Conservation (phyloP, 2,329 filamentous ascomycete genomes). For the Ophiostoma tasmaniense region DNA sequence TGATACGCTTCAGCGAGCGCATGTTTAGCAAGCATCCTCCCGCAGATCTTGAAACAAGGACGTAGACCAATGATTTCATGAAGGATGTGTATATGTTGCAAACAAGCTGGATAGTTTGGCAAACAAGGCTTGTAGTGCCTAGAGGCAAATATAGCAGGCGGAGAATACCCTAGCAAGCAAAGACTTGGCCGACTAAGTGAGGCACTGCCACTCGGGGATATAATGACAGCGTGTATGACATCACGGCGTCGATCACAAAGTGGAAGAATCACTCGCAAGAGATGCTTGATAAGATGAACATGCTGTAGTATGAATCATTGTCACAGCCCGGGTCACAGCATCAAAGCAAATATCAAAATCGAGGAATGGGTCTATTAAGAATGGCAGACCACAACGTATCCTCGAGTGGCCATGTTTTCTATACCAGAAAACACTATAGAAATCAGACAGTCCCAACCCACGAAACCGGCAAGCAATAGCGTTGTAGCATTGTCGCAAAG, state of each 20-base stretch:
- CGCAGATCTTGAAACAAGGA: not conserved
- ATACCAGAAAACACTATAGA: not conserved
- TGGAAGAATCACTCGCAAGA: not conserved
- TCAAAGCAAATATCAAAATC: too few relatives aligned
- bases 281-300: not conserved
- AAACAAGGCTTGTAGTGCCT: not conserved
- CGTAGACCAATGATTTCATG: not conserved
- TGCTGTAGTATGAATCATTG: not conserved
- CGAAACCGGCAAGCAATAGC: conserved; percentile 22
- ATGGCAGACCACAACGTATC: too few relatives aligned
- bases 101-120: too few relatives aligned
- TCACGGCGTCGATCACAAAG: not conserved
- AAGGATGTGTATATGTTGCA: too few relatives aligned
- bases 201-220: not conserved
- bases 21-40: not conserved
- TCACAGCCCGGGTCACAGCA: too few relatives aligned
- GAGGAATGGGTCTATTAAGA: too few relatives aligned
- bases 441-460: conserved; percentile 16
- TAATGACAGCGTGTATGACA: not conserved
- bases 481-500: conserved; percentile 22
- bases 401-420: not conserved
- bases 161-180: not conserved
- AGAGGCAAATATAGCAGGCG: too few relatives aligned
- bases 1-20: not conserved
- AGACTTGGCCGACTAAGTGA: not conserved